Base-by-base conservation (phyloP, 2,329 filamentous ascomycete genomes). In the Coleophoma crateriformis region DNA sequence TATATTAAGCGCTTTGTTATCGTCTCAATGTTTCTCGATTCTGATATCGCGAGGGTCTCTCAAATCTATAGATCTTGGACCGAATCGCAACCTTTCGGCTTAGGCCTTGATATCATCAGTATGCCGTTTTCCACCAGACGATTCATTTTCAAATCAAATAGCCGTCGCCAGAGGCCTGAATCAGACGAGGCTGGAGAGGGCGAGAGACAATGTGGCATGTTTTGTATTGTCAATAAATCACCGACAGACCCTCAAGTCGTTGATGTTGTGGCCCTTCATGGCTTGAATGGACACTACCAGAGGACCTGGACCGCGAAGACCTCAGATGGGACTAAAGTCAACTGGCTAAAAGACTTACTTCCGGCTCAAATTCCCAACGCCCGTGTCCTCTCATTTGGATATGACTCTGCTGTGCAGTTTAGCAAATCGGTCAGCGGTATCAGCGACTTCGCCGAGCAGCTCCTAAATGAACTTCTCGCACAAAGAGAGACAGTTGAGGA, bases 251-350 rank as follows among this genome's bases (percentile, higher is more conserved):
- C 34, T 12, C 11, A 37, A 12, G n/a, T n/a, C n/a, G n/a, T n/a
- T 3, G 34, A 37, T 37, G 4, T 37, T n/a, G 34, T 37, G 11
- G 34, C 34, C n/a, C 11, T 37, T 12, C 34, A 37, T 37, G 34
- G 34, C n/a, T 37, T 37, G n/a, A 37, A 46, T 57, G 54, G 50
- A 7, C 33, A 47, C 14, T 67, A 64, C 46, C 73, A 78, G 3
- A 77, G 75, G 33, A 59, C 60, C 14, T 62, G 59, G 59, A 55
- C 46, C 7, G 53, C 50, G 3, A 72, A 47, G 66, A 66, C 17
- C 64, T 43, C 45, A 11, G 55, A 53, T 34, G 47, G 45, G 15
- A 33, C 39, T 1, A 17, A 34, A 2, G 38, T 52, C 38, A 52
- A 50, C 33, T 64, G 62, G 62, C 58, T 61, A 13, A 50, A 54